These are phyloP conservation scores for Pseudocercospora vitis DNA, from an alignment of 2,329 filamentous ascomycete species.

Conservation along the genomic window DNA sequence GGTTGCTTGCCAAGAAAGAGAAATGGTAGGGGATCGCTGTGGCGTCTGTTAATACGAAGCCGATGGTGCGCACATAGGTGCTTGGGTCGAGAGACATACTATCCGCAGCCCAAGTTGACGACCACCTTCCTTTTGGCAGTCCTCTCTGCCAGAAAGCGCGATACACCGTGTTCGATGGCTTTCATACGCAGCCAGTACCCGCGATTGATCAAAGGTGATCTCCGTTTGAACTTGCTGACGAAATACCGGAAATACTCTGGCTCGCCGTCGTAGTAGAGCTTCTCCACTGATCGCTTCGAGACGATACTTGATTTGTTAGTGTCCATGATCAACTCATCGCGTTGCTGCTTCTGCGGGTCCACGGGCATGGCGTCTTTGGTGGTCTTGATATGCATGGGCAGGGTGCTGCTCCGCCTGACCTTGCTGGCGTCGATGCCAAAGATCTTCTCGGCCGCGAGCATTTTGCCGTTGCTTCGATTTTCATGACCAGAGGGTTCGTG, in stretches of 20 bases:
- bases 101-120: slow-evolving; percentile 85
- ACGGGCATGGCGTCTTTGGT: slow-evolving; percentile 7
- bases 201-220: slow-evolving; percentile 86
- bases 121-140: slow-evolving; percentile 66
- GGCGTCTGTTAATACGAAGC: slow-evolving; percentile 16
- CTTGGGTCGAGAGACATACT: slow-evolving; percentile 62
- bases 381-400: slow-evolving; percentile 22
- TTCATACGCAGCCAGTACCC: slow-evolving; percentile 86
- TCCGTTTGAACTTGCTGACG: slow-evolving; percentile 76
- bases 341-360: slow-evolving; percentile 31
- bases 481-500: slow-evolving; percentile 16
- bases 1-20: slow-evolving; percentile 71
- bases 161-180: slow-evolving; percentile 73
- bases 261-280: slow-evolving; percentile 74
- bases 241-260: slow-evolving; percentile 86
- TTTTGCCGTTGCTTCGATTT: slow-evolving; percentile 24
- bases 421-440: slow-evolving; percentile 13
- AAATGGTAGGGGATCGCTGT: slow-evolving; percentile 83
- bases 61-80: not conserved
- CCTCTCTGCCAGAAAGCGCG: slow-evolving; percentile 65
- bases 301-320: slow-evolving; percentile 92
- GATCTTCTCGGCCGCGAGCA: slow-evolving; percentile 26
- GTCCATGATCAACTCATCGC: slow-evolving; percentile 42
- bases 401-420: slow-evolving; percentile 22
- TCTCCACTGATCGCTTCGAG: slow-evolving; percentile 90